Base-by-base conservation (phyloP, 441 rosid species). In the Populus hybrid region DNA sequence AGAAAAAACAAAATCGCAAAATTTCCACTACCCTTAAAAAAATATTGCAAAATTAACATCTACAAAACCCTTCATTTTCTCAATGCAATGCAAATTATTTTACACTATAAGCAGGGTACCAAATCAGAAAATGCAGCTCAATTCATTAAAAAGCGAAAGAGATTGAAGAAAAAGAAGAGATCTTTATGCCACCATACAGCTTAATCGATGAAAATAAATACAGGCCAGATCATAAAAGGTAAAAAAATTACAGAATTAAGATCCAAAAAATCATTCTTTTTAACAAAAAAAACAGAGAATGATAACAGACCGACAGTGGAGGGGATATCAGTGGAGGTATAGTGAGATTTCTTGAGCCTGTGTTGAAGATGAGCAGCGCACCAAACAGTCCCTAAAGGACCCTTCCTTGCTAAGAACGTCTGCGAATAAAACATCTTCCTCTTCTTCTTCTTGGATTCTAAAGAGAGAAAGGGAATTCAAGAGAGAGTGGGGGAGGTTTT, bases 371-470 rank as follows among this genome's bases (percentile, higher is more conserved):
- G 99, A 69, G 97, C 98, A 24, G 99, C 98, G 77, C 90, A 86
- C 99, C 99, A 95, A 0, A 94, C 98, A 0, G 94, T 91, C 0
- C 98, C 97, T n/a, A 94, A 80, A 0, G 95, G 97, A 9, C 97
- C 97, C 75, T 95, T 94, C 40, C 90, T 85, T 35, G 92, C 94
- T 79, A 95, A 78, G 65, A 86, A 86, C 7, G 94, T 86, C 72
- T 91, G 97, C 10, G 93, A 95, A 73, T 90, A 92, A 74, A 95
- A 95, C 98, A 94, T 93, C 46, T 59, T 59, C 10, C 73, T 28
- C 59, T 76, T 69, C 73, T 34, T 34, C 67, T 68, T 59, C 26
- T 66, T 10, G 20, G 28, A 40, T 21, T 21, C 28, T 12, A 42
- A 10, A 24, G n/a, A 9, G n/a, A 21, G 30, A 26, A 18, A 57